Evolutionary conservation across 139 green algal species (phyloP), one percentile per base, ranked within the genome.

Genomic region (Limnomonas spitsbergensis): DNA sequence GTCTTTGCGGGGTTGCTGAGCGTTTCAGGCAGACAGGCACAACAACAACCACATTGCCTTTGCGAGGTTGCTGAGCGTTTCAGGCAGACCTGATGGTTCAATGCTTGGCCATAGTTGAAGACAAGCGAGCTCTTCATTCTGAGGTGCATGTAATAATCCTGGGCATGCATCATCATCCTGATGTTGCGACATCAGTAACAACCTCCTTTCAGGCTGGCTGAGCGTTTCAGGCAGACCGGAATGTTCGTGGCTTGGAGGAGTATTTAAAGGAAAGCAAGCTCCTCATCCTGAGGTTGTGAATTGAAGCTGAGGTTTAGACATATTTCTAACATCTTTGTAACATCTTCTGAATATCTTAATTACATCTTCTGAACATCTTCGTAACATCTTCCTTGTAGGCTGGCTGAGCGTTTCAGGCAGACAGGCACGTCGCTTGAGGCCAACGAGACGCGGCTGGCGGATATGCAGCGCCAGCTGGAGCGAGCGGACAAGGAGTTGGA

Each of bases 351-450:
- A 29, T 61, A 61, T 20, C 47, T 61, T 61, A 14, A 61, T 20
- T 61, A 61, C 47, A 61, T 61, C 20, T 61, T 61, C 14, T 35
- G 3, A 26, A 2, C 14, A 53, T 66, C 9, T 29, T 53, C 3
- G 2, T 71, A 4, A 4, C 26, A n/a, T n/a, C 53, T 31, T 67
- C 3, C 40, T 27, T 31, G 4, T 66, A 81, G 77, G 77, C 36
- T 53, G 67, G 61, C 71, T 38, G 77, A 87, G 76, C 83, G 73
- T 52, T 80, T 84, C 73, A 42, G 83, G 7, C 73, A 67, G 26
- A 69, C 83, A 2, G 71, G 69, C 39, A 9, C 26, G 3, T n/a
- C 56, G 0, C 36, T 34, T 1, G 0, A 73, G 56, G 42, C 56
- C 1, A 66, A 75, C 0, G 78, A 87, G 47, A 54, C 76, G 27